phyloP scores from a whole-genome alignment of 2,329 filamentous ascomycete species.

The Fusarium sp. region DNA sequence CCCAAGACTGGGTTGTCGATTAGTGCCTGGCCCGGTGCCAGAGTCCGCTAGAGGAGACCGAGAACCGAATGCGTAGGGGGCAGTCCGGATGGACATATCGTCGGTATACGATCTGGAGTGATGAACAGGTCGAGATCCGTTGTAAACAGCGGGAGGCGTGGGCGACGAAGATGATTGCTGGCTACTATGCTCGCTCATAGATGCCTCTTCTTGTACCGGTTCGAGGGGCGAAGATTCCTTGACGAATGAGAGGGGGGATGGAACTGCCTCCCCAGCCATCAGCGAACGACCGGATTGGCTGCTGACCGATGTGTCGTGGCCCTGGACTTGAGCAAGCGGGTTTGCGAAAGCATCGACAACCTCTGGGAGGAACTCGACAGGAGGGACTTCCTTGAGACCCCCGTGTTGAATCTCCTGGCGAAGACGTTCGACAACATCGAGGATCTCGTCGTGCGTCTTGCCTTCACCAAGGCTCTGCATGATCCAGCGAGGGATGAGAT shows the following conservation, averaged over 20 bases:
- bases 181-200: conserved; percentile 24
- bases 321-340: conserved; percentile 32
- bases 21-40: conserved; percentile 15
- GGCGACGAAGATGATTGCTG: conserved; percentile 29
- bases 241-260: conserved; percentile 29
- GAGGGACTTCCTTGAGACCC: conserved; percentile 61
- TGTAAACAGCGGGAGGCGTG: conserved; percentile 24
- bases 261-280: conserved; percentile 34
- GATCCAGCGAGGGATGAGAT: conserved; percentile 57
- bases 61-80: conserved; percentile 13
- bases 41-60: conserved; percentile 16
- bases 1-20: conserved; percentile 35
- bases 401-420: conserved; percentile 58
- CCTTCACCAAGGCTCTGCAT: conserved; percentile 58
- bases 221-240: conserved; percentile 46
- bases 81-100: conserved; percentile 1
- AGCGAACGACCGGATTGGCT: conserved; percentile 15
- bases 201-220: conserved; percentile 42
- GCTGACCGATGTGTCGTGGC: conserved; percentile 17
- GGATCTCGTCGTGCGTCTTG: conserved; percentile 61
- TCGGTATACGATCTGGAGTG: conserved; percentile 23
- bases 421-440: conserved; percentile 60
- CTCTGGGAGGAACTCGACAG: conserved; percentile 69
- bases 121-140: conserved; percentile 15
- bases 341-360: conserved; percentile 56